These are phyloP conservation scores for Plasmodium vinckei DNA, from an alignment of 169 alveolate genomes.

Conservation along the genomic window DNA sequence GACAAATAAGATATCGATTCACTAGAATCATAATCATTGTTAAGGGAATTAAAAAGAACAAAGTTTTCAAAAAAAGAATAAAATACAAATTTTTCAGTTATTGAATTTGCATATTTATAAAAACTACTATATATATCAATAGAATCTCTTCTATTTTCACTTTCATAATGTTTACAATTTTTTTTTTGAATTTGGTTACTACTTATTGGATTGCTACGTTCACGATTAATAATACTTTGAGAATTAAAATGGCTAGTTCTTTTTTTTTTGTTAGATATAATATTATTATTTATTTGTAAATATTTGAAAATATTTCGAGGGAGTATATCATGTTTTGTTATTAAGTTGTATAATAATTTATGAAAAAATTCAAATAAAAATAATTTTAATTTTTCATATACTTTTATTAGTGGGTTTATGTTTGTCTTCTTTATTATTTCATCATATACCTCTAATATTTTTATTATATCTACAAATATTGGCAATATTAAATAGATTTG, in stretches of 20 bases:
- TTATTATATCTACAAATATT: constrained; percentile 67
- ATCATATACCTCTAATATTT: constrained; percentile 66
- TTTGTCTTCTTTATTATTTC: constrained; percentile 72
- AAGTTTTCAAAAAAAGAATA: constrained; percentile 67
- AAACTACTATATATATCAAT: constrained; percentile 39
- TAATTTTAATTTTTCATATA: constrained; percentile 73
- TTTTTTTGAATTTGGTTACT: too few relatives aligned
- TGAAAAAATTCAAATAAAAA: constrained; percentile 56
- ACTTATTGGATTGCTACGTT: too few relatives aligned
- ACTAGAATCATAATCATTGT: constrained; percentile 19
- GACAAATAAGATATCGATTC: constrained; percentile 41
- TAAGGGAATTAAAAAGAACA: constrained; percentile 30
- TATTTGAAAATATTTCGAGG: constrained; percentile 67
- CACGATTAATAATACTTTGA: background rate
- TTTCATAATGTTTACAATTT: background rate
- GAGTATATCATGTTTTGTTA: constrained; percentile 52
- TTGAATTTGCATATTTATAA: constrained; percentile 60
- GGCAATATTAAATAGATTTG: constrained; percentile 59
- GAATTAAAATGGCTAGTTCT: constrained; percentile 13
- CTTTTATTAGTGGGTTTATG: constrained; percentile 24
- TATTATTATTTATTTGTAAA: constrained; percentile 66
- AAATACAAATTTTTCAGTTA: constrained; percentile 45
- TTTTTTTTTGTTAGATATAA: constrained; percentile 34
- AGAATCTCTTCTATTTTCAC: constrained; percentile 14
- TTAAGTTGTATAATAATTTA: constrained; percentile 58